Percentiles rank a stretch among this genome's conserved stretches.
Conservation (phyloP, 495 filamentous ascomycete species). For the Aspergillus heteromorphus region DNA sequence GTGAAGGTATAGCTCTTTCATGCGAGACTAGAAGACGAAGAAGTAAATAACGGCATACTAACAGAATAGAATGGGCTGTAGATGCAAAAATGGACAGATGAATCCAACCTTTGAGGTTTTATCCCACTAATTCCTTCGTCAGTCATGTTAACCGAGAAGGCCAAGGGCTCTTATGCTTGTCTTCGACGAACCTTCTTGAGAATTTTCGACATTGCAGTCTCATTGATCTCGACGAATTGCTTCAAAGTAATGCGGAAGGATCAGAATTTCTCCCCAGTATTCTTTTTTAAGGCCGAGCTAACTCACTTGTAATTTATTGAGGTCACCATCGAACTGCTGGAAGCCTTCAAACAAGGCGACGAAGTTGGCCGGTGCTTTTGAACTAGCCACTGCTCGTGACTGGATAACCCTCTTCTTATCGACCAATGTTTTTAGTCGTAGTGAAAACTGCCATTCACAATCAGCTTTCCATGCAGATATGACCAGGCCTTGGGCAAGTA, state of each 20-base stretch:
- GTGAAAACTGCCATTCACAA: constrained; percentile 62
- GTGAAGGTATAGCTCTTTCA: constrained; percentile 94
- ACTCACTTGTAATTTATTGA: constrained; percentile 82
- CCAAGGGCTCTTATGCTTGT: neutral
- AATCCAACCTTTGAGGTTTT: constrained; percentile 85
- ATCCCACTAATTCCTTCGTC: constrained; percentile 64
- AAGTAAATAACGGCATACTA: constrained; percentile 12
- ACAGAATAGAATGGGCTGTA: neutral
- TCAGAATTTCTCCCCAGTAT: neutral
- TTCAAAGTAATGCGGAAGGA: constrained; percentile 11
- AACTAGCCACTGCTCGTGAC: constrained; percentile 64
- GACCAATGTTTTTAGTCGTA: constrained; percentile 82
- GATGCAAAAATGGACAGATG: neutral
- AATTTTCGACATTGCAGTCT: constrained; percentile 95
- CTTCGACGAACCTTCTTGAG: constrained; percentile 74
- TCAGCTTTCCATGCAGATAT: constrained; percentile 2
- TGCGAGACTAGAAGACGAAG: constrained; percentile 62
- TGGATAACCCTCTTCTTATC: constrained; percentile 91
- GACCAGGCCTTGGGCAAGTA: constrained; percentile 2
- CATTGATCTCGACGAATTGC: constrained; percentile 98
- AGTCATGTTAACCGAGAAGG: constrained; percentile 10
- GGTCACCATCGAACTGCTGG: constrained; percentile 89
- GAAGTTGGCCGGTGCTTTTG: constrained; percentile 84
- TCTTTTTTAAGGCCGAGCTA: neutral
- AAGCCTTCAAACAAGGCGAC: constrained; percentile 93